Conservation (phyloP, 331 rosid species). For the Saraca asoca region DNA sequence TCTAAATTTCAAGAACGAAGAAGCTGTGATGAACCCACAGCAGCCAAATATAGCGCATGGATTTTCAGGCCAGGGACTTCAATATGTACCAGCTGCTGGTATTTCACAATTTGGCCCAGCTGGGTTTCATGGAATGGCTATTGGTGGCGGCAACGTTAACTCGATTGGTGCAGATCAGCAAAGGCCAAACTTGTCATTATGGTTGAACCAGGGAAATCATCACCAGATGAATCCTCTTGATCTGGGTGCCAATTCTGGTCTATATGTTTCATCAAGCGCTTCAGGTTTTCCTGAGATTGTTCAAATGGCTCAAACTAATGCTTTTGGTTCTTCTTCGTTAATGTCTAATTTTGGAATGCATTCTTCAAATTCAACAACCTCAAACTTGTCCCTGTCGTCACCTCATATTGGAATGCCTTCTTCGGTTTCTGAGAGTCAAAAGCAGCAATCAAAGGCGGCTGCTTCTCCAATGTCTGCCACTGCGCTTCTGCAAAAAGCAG, state of each 20-base stretch:
- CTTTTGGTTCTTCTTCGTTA: slow-evolving; percentile 44
- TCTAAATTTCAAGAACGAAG: slow-evolving; percentile 67
- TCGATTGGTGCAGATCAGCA: slow-evolving; percentile 30
- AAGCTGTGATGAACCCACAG: slow-evolving; percentile 36
- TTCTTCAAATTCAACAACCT: slow-evolving; percentile 41
- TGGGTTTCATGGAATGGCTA: slow-evolving; percentile 36
- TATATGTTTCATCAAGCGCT: slow-evolving; percentile 34
- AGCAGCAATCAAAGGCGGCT: slow-evolving; percentile 36
- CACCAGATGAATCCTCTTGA: slow-evolving; percentile 39
- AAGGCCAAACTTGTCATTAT: slow-evolving; percentile 63
- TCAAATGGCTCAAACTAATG: slow-evolving; percentile 48
- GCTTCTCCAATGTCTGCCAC: slow-evolving; percentile 77
- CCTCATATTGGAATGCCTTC: slow-evolving; percentile 32
- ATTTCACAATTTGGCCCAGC: slow-evolving; percentile 38
- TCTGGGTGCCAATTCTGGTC: slow-evolving; percentile 41
- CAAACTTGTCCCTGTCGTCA: slow-evolving; percentile 54
- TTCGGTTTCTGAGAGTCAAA: slow-evolving; percentile 35
- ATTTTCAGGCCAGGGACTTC: slow-evolving; percentile 31
- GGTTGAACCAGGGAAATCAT: slow-evolving; percentile 56
- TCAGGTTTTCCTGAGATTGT: slow-evolving; percentile 50
- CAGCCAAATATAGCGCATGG: slow-evolving; percentile 32
- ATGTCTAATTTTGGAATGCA: slow-evolving; percentile 47
- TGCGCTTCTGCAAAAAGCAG: slow-evolving; percentile 80
- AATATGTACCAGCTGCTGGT: slow-evolving; percentile 24
- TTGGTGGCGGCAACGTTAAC: background rate